Percentiles rank a stretch among this genome's conserved stretches.
Evolutionary conservation across 257 asterid genomes (phyloP).

Genomic region (Solanum verrucosum): DNA sequence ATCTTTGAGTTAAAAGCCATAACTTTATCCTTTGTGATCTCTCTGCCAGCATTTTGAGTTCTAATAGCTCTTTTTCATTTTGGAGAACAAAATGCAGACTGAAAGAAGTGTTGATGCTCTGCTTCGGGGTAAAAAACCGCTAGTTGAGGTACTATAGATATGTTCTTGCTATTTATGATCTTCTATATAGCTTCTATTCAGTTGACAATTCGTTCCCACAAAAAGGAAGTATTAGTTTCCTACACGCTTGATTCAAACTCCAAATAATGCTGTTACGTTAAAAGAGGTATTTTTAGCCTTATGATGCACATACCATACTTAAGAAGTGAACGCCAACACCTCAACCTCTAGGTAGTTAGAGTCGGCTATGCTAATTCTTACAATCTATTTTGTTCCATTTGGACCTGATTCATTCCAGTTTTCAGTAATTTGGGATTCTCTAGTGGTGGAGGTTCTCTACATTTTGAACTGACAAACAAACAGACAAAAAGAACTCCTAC

Average conservation of each 20-base stretch:
- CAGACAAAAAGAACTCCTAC: background rate
- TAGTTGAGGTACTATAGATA: slow-evolving; percentile 45
- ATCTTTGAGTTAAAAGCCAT: background rate
- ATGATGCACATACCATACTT: background rate
- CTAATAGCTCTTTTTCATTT: slow-evolving; percentile 2
- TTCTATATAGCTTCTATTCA: background rate
- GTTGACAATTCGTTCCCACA: background rate
- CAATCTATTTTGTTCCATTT: background rate
- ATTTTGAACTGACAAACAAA: background rate
- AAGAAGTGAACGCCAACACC: background rate
- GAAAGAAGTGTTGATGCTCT: slow-evolving; percentile 62
- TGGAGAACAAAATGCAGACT: slow-evolving; percentile 24
- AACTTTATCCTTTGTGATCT: background rate
- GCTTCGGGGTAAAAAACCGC: slow-evolving; percentile 50
- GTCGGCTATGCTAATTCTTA: background rate
- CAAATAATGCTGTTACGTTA: background rate
- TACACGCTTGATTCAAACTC: background rate
- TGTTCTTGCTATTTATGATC: slow-evolving; percentile 1
- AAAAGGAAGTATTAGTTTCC: background rate
- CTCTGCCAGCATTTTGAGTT: background rate
- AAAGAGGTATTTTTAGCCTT: background rate
- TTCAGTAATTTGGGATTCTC: background rate
- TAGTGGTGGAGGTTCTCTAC: background rate
- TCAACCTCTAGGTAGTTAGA: background rate
- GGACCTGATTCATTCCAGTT: background rate